Evolutionary conservation across 2,329 filamentous ascomycete genomes (phyloP).

Genomic region (Penicillium rolfsii): DNA sequence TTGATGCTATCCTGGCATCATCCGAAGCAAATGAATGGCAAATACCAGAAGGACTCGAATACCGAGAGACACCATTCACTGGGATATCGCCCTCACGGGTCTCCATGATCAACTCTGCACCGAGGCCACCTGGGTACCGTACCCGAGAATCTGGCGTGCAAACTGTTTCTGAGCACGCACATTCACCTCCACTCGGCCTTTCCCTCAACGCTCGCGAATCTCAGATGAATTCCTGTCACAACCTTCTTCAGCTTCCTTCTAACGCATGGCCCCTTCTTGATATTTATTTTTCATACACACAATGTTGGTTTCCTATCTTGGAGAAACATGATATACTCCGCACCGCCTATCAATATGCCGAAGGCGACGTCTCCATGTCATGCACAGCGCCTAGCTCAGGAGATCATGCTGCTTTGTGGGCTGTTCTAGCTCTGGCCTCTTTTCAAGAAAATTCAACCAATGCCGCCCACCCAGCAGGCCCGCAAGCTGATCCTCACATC

Average conservation of each 20-base stretch:
- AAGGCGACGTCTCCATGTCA: constrained; percentile 32
- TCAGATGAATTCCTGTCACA: constrained; percentile 16
- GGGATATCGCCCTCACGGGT: constrained; percentile 34
- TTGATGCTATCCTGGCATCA: constrained; percentile 36
- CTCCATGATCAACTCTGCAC: constrained; percentile 22
- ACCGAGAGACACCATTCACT: constrained; percentile 23
- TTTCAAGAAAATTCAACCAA: constrained; percentile 53
- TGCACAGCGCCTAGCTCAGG: constrained; percentile 42
- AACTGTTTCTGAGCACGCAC: constrained; percentile 19
- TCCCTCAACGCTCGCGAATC: constrained; percentile 11
- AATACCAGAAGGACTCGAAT: constrained; percentile 32
- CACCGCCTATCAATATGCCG: constrained; percentile 46
- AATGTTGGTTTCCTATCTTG: constrained; percentile 75
- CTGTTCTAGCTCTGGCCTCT: constrained; percentile 61
- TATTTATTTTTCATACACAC: constrained; percentile 74
- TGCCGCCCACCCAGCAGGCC: constrained; percentile 25
- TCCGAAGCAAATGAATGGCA: constrained; percentile 41
- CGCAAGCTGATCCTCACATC: constrained; percentile 17
- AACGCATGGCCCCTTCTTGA: constrained; percentile 62
- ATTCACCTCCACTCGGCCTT: constrained; percentile 8
- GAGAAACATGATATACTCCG: constrained; percentile 67
- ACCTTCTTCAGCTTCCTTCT: constrained; percentile 56
- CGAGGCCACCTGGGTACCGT: constrained; percentile 17
- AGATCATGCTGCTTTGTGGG: constrained; percentile 63
- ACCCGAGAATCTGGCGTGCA: constrained; percentile 36